phyloP scores from a whole-genome alignment of 192 early-diverging fungal genomes.

The Paraglomus brasilianum region DNA sequence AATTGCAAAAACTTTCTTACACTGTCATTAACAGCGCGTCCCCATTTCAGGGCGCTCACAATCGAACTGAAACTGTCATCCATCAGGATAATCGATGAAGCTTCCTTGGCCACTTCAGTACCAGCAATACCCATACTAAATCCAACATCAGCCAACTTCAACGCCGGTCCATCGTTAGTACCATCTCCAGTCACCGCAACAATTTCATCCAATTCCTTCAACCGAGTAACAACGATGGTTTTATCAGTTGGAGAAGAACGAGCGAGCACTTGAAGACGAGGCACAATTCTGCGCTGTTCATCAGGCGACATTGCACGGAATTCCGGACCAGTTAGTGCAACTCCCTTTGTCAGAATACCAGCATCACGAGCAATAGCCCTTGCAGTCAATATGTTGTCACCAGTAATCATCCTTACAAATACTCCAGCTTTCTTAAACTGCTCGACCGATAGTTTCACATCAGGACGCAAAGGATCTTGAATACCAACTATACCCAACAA shows the following conservation, averaged over 20 bases:
- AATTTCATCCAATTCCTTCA: conserved; percentile 69
- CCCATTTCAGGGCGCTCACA: conserved; percentile 78
- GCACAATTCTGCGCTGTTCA: conserved; percentile 62
- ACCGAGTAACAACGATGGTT: conserved; percentile 76
- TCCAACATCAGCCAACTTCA: conserved; percentile 88
- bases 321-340: conserved; percentile 78
- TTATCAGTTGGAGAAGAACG: conserved; percentile 89
- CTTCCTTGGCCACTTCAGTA: conserved; percentile 83
- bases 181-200: conserved; percentile 86
- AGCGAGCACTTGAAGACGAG: conserved; percentile 81
- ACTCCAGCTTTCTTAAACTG: conserved; percentile 82
- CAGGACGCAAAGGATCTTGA: conserved; percentile 82
- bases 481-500: conserved; percentile 82
- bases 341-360: conserved; percentile 75
- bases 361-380: conserved; percentile 85
- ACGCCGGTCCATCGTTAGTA: conserved; percentile 84
- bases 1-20: conserved; percentile 88
- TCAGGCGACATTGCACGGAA: conserved; percentile 69
- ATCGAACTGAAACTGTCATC: conserved; percentile 89
- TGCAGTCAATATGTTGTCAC: conserved; percentile 86
- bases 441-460: conserved; percentile 74
- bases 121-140: conserved; percentile 93
- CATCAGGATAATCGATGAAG: conserved; percentile 80
- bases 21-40: conserved; percentile 76
- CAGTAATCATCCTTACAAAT: conserved; percentile 86